phyloP scores from a whole-genome alignment of 192 early-diverging fungal genomes.

The Physocladia obscura region DNA sequence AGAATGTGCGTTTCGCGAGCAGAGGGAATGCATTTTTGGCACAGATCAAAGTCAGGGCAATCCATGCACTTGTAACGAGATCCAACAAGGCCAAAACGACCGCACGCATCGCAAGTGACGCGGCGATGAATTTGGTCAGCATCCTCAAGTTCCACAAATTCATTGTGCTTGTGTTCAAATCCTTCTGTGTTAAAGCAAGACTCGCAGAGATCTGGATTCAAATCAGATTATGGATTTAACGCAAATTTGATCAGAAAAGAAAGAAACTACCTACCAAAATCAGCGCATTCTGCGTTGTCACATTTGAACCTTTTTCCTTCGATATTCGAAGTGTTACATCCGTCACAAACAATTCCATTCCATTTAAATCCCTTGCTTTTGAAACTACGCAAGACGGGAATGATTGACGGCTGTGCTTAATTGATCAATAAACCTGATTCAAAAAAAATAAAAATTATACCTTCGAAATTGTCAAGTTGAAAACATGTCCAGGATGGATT shows the following conservation, averaged over 20 bases:
- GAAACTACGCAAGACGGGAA: neutral
- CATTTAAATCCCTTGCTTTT: conserved; percentile 1
- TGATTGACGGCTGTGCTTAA: neutral
- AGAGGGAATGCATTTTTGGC: conserved; percentile 13
- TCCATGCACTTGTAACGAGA: conserved; percentile 32
- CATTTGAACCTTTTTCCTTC: conserved; percentile 32
- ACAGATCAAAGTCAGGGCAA: conserved; percentile 35
- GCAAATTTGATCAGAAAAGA: neutral
- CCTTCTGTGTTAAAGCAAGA: conserved; percentile 9
- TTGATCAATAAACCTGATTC: too few relatives aligned
- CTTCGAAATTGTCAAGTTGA: neutral
- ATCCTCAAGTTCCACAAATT: conserved; percentile 8
- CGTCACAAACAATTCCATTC: conserved; percentile 29
- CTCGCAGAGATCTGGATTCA: conserved; percentile 20
- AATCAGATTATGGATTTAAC: neutral
- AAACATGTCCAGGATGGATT: neutral
- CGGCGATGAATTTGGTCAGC: conserved; percentile 19
- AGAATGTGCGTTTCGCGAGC: neutral
- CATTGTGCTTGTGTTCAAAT: neutral
- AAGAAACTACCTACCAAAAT: conserved; percentile 16
- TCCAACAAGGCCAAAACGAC: conserved; percentile 20
- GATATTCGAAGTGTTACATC: conserved; percentile 10
- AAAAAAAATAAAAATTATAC: neutral
- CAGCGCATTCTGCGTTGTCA: conserved; percentile 18
- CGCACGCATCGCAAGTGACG: conserved; percentile 27